Base-by-base conservation (phyloP, 768 basidiomycete genomes). In the Kwoniella heveanensis region DNA sequence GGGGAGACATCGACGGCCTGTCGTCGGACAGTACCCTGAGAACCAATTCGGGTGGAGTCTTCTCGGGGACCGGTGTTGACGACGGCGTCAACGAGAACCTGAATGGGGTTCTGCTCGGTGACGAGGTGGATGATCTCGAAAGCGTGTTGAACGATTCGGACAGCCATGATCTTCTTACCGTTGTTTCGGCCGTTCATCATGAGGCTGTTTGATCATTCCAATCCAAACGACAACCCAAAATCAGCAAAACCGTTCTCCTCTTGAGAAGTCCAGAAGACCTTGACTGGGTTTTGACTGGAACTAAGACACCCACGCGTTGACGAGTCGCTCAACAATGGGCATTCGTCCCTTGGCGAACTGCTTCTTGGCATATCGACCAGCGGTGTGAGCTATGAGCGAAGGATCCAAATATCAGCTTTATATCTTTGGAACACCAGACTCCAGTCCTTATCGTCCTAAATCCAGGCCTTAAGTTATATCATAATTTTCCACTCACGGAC, bases 101-200 rank as follows among this genome's bases (percentile, higher is more conserved):
- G 96, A 81, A 99, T 93, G 67, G 96, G 96, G 86, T 99, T 99
- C 84, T 95, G 93, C 87, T 99, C 96, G 76, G 92, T 92, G 83
- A 99, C 90, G 82, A 99, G 92, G 85, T 98, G 90, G 84, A 98
- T 94, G 82, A 99, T 94, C 84, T 99, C 96, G 81, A 99, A 99
- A 36, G 96, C 91, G 83, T 99, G 96, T 64, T 92, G 91, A 78
- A 99, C 96, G 78, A 99, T 99, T 83, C 96, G 92, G 82, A 99
- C 91, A 77, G 96, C 89, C 82, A 99, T 83, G 81, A 98, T 88
- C 84, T 98, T 98, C 86, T 98, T 97, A 80, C 96, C 96, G 84
- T 94, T 98, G 88, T 98, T 99, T 83, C 96, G 93, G 66, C 96
- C 96, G 85, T 98, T 96, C 96, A 99, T 99, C 96, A 99, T 99